A percentile compares a stretch with the other conserved stretches of the same genome.
phyloP scores from a whole-genome alignment of 2,329 filamentous ascomycete genomes.

The Colletotrichum sp. region DNA sequence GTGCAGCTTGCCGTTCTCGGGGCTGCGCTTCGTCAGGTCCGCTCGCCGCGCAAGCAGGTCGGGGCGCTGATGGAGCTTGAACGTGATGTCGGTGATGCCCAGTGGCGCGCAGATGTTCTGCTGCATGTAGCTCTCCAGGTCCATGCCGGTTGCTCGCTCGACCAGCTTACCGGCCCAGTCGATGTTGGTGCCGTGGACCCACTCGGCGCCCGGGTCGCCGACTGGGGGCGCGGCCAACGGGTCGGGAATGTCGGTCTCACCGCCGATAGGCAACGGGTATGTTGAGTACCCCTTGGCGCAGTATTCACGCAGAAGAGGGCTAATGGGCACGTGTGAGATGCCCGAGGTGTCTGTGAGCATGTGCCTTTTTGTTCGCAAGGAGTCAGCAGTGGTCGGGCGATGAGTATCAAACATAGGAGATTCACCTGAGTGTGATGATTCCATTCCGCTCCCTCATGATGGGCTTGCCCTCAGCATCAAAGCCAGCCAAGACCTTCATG shows the following conservation, averaged over 20 bases:
- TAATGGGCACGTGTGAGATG: slow-evolving; percentile 44
- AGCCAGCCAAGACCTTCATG: slow-evolving; percentile 53
- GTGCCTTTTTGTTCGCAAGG: not conserved
- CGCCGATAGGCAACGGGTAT: not conserved
- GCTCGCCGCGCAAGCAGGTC: not conserved
- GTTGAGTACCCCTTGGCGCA: not conserved
- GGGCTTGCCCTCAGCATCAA: slow-evolving; percentile 42
- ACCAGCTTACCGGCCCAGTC: slow-evolving; percentile 60
- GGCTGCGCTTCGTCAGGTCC: slow-evolving; percentile 16
- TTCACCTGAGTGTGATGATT: slow-evolving; percentile 45
- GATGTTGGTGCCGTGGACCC: slow-evolving; percentile 48
- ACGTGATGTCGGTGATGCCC: slow-evolving; percentile 9
- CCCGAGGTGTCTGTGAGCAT: slow-evolving; percentile 57
- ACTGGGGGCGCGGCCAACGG: not conserved
- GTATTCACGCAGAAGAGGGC: slow-evolving; percentile 31
- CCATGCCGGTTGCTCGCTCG: slow-evolving; percentile 46
- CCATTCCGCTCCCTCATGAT: slow-evolving; percentile 32
- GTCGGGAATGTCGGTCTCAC: not conserved
- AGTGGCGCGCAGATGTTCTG: slow-evolving; percentile 40
- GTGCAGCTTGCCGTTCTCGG: slow-evolving; percentile 6
- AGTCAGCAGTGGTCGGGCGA: not conserved
- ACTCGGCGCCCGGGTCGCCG: slow-evolving; percentile 32
- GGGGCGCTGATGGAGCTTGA: slow-evolving; percentile 29
- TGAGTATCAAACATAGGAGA: not conserved
- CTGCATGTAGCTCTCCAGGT: slow-evolving; percentile 47